Conservation (phyloP, 805 yeast species). For the Candida manassasensis region DNA sequence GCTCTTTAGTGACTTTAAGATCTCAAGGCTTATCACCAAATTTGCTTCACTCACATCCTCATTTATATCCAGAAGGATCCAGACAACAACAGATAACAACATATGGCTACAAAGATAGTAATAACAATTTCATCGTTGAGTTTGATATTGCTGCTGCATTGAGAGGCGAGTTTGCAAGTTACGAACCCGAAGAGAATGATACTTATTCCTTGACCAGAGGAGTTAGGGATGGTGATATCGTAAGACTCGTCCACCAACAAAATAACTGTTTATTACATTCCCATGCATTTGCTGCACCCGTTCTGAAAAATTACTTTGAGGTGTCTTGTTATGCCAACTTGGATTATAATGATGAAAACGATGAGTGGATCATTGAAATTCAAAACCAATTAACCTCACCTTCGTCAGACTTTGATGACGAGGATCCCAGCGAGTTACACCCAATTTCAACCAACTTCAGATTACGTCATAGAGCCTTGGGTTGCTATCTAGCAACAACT, state of each 20-base stretch:
- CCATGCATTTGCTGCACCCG: conserved; percentile 74
- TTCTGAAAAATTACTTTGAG: conserved; percentile 64
- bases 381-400: conserved; percentile 52
- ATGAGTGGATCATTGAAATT: conserved; percentile 87
- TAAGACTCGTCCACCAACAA: conserved; percentile 66
- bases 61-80: conserved; percentile 85
- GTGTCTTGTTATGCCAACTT: conserved; percentile 83
- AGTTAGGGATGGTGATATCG: conserved; percentile 57
- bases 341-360: conserved; percentile 70
- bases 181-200: conserved; percentile 18
- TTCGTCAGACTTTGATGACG: conserved; percentile 38
- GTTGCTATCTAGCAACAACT: conserved; percentile 75
- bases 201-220: conserved; percentile 3
- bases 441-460: conserved; percentile 76
- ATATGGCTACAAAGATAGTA: conserved; percentile 82
- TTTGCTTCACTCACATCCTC: conserved; percentile 83
- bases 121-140: conserved; percentile 77
- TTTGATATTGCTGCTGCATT: conserved; percentile 41
- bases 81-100: conserved; percentile 93
- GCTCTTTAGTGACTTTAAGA: conserved; percentile 60
- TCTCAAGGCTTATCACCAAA: conserved; percentile 71
- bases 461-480: conserved; percentile 55
- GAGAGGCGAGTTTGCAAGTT: conserved; percentile 26
- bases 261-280: conserved; percentile 80
- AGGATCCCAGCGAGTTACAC: conserved; percentile 51